Base-by-base conservation (phyloP, 2,329 filamentous ascomycete genomes). In the Trichoderma semiorbis region DNA sequence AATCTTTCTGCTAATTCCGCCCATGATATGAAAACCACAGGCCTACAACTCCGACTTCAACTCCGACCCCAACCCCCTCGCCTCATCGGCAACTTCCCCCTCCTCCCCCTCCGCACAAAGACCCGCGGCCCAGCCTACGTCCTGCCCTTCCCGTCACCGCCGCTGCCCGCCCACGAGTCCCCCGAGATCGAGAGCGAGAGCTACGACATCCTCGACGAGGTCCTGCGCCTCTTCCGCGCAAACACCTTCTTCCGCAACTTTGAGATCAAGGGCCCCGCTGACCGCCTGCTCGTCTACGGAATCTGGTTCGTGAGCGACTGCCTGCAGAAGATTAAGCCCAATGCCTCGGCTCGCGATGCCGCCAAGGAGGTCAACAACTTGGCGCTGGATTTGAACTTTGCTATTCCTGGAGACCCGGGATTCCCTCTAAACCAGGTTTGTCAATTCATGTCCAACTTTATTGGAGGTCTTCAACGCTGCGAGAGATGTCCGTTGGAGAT, bases 211-310 rank as follows among this genome's bases (percentile, higher is more conserved):
- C 89, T 98, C 70, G 96, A 99, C 84, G 96, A 99, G 86, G 91
- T 97, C 66, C 88, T 99, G 70, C 88, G 91, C 14, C 89, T 98
- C 64, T 99, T 98, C 88, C 93, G 96, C 75, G 95, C 96, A 78
- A 98, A 99, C 86, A 98, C 95, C 73, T 95, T 99, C 84, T 99
- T 98, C 88, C 93, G 96, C 79, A 99, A 98, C 88, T 99, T 99
- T 79, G 96, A 98, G 87, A 97, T 98, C 85, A 95, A 97, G 84
- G 96, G 96, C 16, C 93, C 94, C 30, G 95, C 96, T 72, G 96
- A 99, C 84, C 89, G 96, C 53, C 90, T 98, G 79, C 88, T 99
- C 76, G 95, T 98, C 79, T 99, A 99, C 84, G 95, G 95, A 74
- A 99, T 98, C 81, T 88, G 97, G 80, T 98, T 95, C 83, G 88